Evolutionary conservation across 208 protist genomes (phyloP).

Genomic region (Phytomonas francai): DNA sequence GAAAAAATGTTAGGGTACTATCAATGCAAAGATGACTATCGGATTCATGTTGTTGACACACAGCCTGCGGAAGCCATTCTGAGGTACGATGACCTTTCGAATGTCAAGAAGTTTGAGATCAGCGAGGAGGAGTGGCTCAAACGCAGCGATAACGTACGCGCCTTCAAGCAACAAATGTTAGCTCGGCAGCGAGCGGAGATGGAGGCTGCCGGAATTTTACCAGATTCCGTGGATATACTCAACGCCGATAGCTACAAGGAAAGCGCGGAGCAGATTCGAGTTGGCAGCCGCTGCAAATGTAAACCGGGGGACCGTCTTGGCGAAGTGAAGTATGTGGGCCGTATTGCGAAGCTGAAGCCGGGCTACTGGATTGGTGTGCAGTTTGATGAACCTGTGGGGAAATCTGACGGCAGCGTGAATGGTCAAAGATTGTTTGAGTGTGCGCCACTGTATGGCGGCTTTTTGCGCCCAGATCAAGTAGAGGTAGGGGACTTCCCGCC

Average conservation of each 20-base stretch:
- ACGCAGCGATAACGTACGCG: conserved; percentile 69
- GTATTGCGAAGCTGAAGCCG: conserved; percentile 66
- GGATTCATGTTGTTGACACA: conserved; percentile 86
- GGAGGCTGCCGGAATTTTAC: conserved; percentile 40
- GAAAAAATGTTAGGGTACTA: conserved; percentile 82
- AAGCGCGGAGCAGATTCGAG: conserved; percentile 54
- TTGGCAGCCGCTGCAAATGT: conserved; percentile 82
- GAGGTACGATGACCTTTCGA: conserved; percentile 75
- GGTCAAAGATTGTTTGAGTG: conserved; percentile 86
- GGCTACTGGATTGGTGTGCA: conserved; percentile 90
- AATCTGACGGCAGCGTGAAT: conserved; percentile 91
- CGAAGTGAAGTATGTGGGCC: conserved; percentile 83
- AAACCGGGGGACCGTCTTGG: conserved; percentile 77
- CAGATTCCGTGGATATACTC: conserved; percentile 20
- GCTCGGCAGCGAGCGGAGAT: conserved; percentile 63
- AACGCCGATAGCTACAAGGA: conserved; percentile 68
- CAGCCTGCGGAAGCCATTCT: conserved; percentile 55
- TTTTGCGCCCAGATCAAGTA: conserved; percentile 84
- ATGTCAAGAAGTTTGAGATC: conserved; percentile 91
- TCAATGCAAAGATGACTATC: conserved; percentile 67
- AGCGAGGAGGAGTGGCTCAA: conserved; percentile 87
- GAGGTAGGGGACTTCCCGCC: conserved; percentile 85
- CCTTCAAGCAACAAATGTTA: conserved; percentile 72
- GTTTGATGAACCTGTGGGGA: conserved; percentile 93
- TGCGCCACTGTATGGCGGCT: conserved; percentile 67